phyloP scores from a whole-genome alignment of 2,329 filamentous ascomycete species.

The Proliferodiscus dingleyae region DNA sequence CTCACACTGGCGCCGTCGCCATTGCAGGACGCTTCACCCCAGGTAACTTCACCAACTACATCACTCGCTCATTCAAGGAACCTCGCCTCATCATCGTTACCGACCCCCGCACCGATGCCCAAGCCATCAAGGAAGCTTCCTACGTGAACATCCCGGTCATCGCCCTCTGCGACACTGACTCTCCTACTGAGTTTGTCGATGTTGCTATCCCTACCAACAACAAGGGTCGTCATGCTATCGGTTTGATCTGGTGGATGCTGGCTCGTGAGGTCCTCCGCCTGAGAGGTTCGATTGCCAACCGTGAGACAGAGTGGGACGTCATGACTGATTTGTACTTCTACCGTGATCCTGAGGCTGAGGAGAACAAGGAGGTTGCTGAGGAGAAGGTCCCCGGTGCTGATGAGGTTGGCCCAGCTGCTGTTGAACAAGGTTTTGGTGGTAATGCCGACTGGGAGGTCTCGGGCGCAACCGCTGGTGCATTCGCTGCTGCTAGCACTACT shows the following conservation, averaged over 20 bases:
- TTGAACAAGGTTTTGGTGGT: slow-evolving; percentile 71
- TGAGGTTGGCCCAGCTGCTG: slow-evolving; percentile 64
- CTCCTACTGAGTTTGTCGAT: slow-evolving; percentile 98
- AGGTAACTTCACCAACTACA: slow-evolving; percentile 99
- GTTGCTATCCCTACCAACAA: slow-evolving; percentile 99
- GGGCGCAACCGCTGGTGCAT: slow-evolving; percentile 57
- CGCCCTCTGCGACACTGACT: slow-evolving; percentile 98
- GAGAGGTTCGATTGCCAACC: slow-evolving; percentile 90
- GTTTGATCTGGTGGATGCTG: slow-evolving; percentile 98
- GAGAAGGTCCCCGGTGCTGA: slow-evolving; percentile 77
- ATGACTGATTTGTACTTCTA: slow-evolving; percentile 99
- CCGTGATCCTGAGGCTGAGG: slow-evolving; percentile 98
- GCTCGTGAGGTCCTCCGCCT: slow-evolving; percentile 99
- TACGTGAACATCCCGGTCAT: slow-evolving; percentile 99
- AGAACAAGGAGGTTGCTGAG: slow-evolving; percentile 93
- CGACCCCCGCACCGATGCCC: slow-evolving; percentile 98
- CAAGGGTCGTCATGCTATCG: slow-evolving; percentile 99
- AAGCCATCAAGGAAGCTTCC: slow-evolving; percentile 99
- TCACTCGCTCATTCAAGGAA: slow-evolving; percentile 99
- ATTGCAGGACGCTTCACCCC: slow-evolving; percentile 99
- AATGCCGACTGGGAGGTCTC: slow-evolving; percentile 70
- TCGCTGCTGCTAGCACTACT: slow-evolving; percentile 35
- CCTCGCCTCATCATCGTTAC: slow-evolving; percentile 99
- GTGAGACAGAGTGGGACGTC: slow-evolving; percentile 97
- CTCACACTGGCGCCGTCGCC: slow-evolving; percentile 95